These are phyloP conservation scores for Pestalotiopsis sp. DNA, from an alignment of 2,329 filamentous ascomycete genomes.

Conservation along the genomic window DNA sequence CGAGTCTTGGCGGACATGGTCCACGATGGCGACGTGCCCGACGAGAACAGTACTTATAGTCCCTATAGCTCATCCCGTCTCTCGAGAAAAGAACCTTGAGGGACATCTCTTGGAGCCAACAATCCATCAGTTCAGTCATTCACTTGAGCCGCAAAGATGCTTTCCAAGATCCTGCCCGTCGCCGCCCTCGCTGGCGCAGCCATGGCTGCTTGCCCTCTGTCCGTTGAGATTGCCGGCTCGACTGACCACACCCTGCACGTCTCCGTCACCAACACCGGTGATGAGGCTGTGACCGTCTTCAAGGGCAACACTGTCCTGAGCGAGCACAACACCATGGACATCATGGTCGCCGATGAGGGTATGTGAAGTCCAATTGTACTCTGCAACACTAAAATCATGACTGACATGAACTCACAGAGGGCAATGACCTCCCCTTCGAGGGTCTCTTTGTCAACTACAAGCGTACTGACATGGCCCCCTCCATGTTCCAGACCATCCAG, in stretches of 20 bases:
- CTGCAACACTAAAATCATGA: background rate
- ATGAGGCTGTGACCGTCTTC: conserved; percentile 11
- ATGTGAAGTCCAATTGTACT: too few species aligned
- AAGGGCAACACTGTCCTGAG: conserved; percentile 12
- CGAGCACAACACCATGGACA: conserved; percentile 7
- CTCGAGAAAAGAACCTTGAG: background rate
- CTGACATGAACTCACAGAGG: background rate
- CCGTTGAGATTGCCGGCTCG: conserved; percentile 7
- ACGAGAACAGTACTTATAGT: conserved; percentile 5
- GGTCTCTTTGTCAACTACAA: conserved; percentile 11
- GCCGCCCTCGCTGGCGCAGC: conserved; percentile 8
- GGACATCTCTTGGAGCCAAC: background rate
- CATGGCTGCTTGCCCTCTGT: conserved; percentile 9
- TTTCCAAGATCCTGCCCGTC: conserved; percentile 6
- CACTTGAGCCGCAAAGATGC: background rate
- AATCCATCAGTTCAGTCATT: background rate
- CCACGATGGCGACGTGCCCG: background rate
- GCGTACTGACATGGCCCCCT: background rate
- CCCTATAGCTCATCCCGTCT: background rate
- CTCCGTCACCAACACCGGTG: conserved; percentile 10
- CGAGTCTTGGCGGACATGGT: background rate
- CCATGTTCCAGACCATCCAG: conserved; percentile 11
- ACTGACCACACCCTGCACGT: background rate
- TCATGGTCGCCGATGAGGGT: conserved; percentile 5
- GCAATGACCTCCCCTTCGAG: conserved; percentile 8